phyloP scores from a whole-genome alignment of 768 basidiomycete genomes.

The Asterophora parasitica region DNA sequence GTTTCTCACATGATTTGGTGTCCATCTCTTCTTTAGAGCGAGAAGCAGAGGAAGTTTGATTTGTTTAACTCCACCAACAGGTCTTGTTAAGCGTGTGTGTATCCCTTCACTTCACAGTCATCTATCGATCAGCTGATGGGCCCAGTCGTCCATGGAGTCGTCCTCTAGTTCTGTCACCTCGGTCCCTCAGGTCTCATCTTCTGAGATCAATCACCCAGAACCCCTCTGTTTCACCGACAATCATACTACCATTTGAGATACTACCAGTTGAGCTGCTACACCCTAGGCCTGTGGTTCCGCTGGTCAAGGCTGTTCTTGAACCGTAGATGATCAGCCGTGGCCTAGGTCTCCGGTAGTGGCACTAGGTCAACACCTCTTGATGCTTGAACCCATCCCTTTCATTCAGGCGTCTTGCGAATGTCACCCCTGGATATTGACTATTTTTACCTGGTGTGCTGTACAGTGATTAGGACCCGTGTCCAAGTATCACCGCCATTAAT shows the following conservation, averaged over 20 bases:
- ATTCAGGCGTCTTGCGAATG: not conserved
- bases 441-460: conserved; percentile 4
- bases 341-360: too few species aligned
- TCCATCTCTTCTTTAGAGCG: not conserved
- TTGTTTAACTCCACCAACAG: too few species aligned
- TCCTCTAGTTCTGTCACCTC: not conserved
- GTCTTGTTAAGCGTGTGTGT: too few species aligned
- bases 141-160: not conserved
- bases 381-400: not conserved
- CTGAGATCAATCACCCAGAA: conserved; percentile 10
- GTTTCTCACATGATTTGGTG: conserved; percentile 1
- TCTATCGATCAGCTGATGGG: conserved; percentile 5
- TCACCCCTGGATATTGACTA: conserved; percentile 9
- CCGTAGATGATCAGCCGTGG: not conserved
- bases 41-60: too few species aligned
- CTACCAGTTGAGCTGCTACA: not conserved
- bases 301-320: conserved; percentile 7
- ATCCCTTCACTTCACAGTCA: not conserved
- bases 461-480: conserved; percentile 6
- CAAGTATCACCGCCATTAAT: conserved; percentile 13
- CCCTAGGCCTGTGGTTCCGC: not conserved
- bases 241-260: not conserved
- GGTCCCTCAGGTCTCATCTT: not conserved
- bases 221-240: conserved; percentile 13
- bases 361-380: too few species aligned